Base-by-base conservation (phyloP, 177 flowering plant genomes). In the Vitis hybrid region DNA sequence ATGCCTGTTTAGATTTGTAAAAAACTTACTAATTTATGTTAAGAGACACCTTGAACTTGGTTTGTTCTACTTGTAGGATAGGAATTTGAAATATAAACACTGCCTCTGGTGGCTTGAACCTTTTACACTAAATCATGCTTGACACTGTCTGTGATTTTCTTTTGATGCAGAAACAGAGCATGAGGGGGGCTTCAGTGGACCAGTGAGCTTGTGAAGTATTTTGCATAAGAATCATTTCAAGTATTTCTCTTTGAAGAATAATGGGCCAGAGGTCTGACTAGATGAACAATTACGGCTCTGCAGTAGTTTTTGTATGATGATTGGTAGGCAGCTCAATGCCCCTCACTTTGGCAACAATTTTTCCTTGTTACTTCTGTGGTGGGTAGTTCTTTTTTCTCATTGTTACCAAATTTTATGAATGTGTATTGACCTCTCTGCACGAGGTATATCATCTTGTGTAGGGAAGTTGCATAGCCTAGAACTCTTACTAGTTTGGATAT, bases 221-320 rank as follows among this genome's bases (percentile, higher is more conserved):
- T 57, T 16, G 26, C 31, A 52, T 61, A 31, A 29, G 51, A 61
- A 18, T 1, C 13, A 34, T 39, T 19, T 55, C 19, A 1, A 39
- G 5, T n/a, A 8, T 22, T 61, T 45, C n/a, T 16, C 11, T 14
- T 10, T 26, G 45, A 68, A 45, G 50, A 69, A 74, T 65, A 69
- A 74, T 60, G 51, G 66, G 53, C 65, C 50, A 53, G 61, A 69
- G 78, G 67, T 68, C 74, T 61, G 34, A 52, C 26, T 18, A 48
- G 52, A 39, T 8, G 63, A 57, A 56, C 68, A 51, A n/a, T 63
- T 63, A 34, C 50, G 34, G 22, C 54, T 15, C 68, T 69, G 57
- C 55, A 50, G 65, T 54, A 48, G 70, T 53, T 66, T 31, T 60
- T 49, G 66, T 34, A 10, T 51, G 53, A 49, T 54, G 12, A 50